Base-by-base conservation (phyloP, 345 rosid genomes). In the Pelargonium nanum region DNA sequence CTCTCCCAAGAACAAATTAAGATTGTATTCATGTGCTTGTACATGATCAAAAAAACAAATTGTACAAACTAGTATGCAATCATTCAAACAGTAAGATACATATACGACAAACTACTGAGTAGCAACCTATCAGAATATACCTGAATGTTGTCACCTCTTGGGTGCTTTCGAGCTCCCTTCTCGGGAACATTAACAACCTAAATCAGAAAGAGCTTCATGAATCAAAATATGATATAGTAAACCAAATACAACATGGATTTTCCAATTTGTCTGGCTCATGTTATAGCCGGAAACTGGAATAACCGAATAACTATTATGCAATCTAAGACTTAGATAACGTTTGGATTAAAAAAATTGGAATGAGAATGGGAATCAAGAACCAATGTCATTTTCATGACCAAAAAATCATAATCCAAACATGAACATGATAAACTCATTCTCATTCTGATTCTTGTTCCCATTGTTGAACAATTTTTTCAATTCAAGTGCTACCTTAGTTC, bases 91-190 rank as follows among this genome's bases (percentile, higher is more conserved):
- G 32, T 63, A 4, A 55, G 17, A 55, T 0, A 1, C 10, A 60
- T 26, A 24, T 26, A 26, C 19, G 13, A 15, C 22, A 50, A 22
- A 56, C 26, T n/a, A 32, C 21, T 1, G 24, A 19, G 15, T 26
- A 54, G 12, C 60, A 57, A 53, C 24, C 40, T 4, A 22, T 4
- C 19, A 6, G 2, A 6, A 8, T 72, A 48, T 78, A 90, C 99
- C 97, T 94, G 99, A 74, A 94, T 94, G 74, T 94, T 90, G 70
- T 94, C 99, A 61, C 99, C 97, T 75, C 99, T 81, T 22, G 99
- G 97, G 73, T 94, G 97, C 81, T 94, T 94, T 56, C 97, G 77
- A 76, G 97, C 97, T 65, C 97, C 99, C 75, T 94, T 90, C 78
- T 90, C 97, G 28, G 97, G 99, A 65, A 94, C 97, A 80, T 86